Evolutionary conservation across 805 yeast genomes (phyloP), one percentile per base, ranked within the genome.

Genomic region (Barnettozyma wickerhamii): DNA sequence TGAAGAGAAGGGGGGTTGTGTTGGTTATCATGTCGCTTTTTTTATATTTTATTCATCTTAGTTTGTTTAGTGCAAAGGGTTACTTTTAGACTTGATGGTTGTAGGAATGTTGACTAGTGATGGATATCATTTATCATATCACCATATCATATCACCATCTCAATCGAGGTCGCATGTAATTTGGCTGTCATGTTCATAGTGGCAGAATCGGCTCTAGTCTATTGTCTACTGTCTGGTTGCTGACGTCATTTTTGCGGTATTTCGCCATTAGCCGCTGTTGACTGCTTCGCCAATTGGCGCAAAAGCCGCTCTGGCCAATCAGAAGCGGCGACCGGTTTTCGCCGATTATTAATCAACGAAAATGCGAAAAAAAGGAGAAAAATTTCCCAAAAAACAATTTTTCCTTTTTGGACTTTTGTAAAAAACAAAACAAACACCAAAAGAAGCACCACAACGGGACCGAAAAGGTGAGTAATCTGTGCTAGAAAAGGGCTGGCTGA

Each of bases 341-440:
- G 23, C 35, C 21, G n/a, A 15, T 18, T n/a, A n/a, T n/a, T n/a
- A 17, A 17, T 17, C 15, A 18, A 9, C 21, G 13, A 33, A 33
- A 14, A 23, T 13, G 12, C 21, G 13, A 27, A 33, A 28, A 40
- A 40, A 40, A 40, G 15, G 12, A 7, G 12, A 19, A 35, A 37
- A 32, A 36, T 33, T 33, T 37, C 40, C 40, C 15, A 41, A 41
- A 37, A 36, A 34, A 36, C 37, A 30, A 13, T 28, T 41, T 41
- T 41, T 33, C 44, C 44, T 38, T 37, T 41, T 41, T 37, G 18
- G 40, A 37, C 14, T 17, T 19, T 36, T 23, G 24, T 26, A n/a
- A n/a, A n/a, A n/a, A n/a, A n/a, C n/a, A n/a, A 10, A 18, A 36
- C 27, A 36, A 28, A 10, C 33, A 24, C 26, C 26, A 9, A 23